Evolutionary conservation across 495 filamentous ascomycete species (phyloP).

Genomic region (Amniculicola lignicola): DNA sequence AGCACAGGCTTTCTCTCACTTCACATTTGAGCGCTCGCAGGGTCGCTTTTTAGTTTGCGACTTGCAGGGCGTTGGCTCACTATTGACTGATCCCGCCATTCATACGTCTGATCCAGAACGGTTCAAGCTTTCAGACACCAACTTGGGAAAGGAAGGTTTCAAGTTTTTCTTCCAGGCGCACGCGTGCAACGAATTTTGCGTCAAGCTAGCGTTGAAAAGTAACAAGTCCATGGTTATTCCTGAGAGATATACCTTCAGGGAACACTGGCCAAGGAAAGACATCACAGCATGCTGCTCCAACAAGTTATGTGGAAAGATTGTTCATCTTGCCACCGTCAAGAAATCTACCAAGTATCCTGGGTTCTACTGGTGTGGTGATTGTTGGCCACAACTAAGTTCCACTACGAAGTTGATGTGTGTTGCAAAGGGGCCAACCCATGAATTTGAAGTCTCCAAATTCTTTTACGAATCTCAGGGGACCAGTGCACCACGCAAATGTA

Average conservation of each 20-base stretch:
- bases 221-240: conserved; percentile 30
- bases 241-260: conserved; percentile 31
- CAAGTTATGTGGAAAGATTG: conserved; percentile 41
- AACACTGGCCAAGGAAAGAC: conserved; percentile 31
- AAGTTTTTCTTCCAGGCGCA: conserved; percentile 44
- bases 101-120: conserved; percentile 37
- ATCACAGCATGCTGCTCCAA: conserved; percentile 43
- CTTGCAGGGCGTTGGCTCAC: conserved; percentile 39
- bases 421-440: conserved; percentile 16
- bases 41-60: conserved; percentile 41
- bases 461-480: conserved; percentile 37
- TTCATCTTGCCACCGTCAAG: conserved; percentile 20
- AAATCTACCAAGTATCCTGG: conserved; percentile 29
- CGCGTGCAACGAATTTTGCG: conserved; percentile 43
- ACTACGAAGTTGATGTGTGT: conserved; percentile 22
- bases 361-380: conserved; percentile 36
- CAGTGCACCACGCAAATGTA: conserved; percentile 13
- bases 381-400: conserved; percentile 37
- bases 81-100: conserved; percentile 43
- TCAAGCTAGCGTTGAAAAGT: conserved; percentile 41
- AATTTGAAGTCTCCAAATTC: conserved; percentile 32
- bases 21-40: conserved; percentile 45
- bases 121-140: conserved; percentile 36
- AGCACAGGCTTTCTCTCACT: conserved; percentile 47
- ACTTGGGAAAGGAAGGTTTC: conserved; percentile 38